Percentiles rank a stretch among this genome's conserved stretches.
Evolutionary conservation across 306 rosid species (phyloP).

Genomic region (Hylodesmum podocarpum): DNA sequence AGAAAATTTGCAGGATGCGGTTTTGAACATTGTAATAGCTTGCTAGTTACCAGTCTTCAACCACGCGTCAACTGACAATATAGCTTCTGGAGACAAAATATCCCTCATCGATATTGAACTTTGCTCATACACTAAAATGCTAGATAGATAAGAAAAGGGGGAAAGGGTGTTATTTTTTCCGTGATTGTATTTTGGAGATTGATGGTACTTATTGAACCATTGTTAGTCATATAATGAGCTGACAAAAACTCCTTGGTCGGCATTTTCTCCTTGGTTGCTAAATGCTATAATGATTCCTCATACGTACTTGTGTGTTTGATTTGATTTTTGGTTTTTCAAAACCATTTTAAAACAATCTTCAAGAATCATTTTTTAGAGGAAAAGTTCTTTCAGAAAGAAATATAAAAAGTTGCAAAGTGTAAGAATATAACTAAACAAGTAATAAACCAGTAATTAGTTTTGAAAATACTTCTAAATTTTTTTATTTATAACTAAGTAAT

Average conservation of each 20-base stretch:
- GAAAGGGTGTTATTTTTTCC: conserved; percentile 14
- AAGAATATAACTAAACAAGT: too few relatives aligned
- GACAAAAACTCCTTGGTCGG: conserved; percentile 44
- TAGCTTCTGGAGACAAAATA: conserved; percentile 33
- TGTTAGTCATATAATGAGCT: conserved; percentile 35
- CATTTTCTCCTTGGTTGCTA: conserved; percentile 18
- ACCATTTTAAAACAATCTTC: not conserved
- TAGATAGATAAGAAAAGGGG: not conserved
- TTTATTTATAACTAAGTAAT: too few relatives aligned
- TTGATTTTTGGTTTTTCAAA: not conserved
- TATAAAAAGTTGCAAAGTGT: too few relatives aligned
- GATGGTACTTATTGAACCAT: conserved; percentile 20
- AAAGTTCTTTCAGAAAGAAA: too few relatives aligned
- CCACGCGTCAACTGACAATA: conserved; percentile 38
- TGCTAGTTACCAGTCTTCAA: conserved; percentile 61
- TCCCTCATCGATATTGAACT: conserved; percentile 27
- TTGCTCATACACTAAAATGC: conserved; percentile 24
- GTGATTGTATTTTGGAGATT: conserved; percentile 18
- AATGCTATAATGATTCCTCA: conserved; percentile 9
- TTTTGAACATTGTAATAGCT: conserved; percentile 53
- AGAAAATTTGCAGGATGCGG: conserved; percentile 67
- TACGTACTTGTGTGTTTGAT: not conserved
- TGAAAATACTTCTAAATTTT: too few relatives aligned
- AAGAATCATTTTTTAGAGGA: not conserved
- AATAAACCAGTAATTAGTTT: too few relatives aligned